Percentiles rank a stretch among this genome's conserved stretches.
These are phyloP conservation scores for Salix viminalis DNA, from an alignment of 345 rosid species.

Conservation along the genomic window DNA sequence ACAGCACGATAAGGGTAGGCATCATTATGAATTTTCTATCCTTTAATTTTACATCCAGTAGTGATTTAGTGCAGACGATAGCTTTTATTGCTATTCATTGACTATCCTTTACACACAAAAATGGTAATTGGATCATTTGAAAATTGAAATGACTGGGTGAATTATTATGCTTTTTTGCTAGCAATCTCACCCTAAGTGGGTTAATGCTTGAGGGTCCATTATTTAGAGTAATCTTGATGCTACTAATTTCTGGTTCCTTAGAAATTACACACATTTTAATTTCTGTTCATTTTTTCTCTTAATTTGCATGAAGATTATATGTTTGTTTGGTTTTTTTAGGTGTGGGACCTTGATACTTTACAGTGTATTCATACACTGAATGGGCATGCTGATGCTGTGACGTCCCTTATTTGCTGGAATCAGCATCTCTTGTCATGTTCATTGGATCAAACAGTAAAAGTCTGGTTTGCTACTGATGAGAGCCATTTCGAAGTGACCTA, in stretches of 20 bases:
- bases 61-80: neutral
- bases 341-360: slow-evolving; percentile 50
- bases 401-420: slow-evolving; percentile 60
- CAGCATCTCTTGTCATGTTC: slow-evolving; percentile 51
- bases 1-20: slow-evolving; percentile 45
- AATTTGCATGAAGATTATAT: neutral
- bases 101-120: no score
- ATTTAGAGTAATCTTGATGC: no score
- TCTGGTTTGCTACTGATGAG: slow-evolving; percentile 40
- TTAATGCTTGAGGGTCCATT: no score
- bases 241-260: neutral
- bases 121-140: no score
- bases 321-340: slow-evolving; percentile 17
- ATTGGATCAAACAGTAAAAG: slow-evolving; percentile 48
- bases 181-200: no score
- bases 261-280: neutral
- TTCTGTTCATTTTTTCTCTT: neutral
- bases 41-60: neutral
- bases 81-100: neutral
- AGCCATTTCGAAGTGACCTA: slow-evolving; percentile 17
- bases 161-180: no score
- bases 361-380: slow-evolving; percentile 35
- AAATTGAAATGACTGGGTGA: no score
- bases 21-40: neutral
- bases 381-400: slow-evolving; percentile 46